Conservation (phyloP, 1,139 yeast species). For the Candida sp. region DNA sequence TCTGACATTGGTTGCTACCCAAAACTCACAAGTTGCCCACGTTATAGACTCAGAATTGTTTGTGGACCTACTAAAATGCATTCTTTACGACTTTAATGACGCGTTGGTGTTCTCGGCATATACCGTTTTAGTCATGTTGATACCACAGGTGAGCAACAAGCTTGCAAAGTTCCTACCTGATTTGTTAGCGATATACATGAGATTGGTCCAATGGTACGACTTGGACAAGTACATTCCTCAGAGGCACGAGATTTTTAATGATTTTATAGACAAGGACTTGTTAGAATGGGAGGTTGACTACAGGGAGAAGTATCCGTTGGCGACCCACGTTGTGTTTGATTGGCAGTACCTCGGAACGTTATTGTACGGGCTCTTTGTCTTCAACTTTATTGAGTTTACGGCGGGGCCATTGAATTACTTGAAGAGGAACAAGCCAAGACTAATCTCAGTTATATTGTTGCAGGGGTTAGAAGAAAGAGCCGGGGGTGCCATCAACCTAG, state of each 20-base stretch:
- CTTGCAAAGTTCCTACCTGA: constrained; percentile 42
- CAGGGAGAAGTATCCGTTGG: constrained; percentile 11
- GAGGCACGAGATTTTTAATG: constrained; percentile 13
- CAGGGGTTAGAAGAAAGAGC: constrained; percentile 8
- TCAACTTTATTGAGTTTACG: constrained; percentile 49
- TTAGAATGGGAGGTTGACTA: constrained; percentile 20
- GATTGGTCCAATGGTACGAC: constrained; percentile 41
- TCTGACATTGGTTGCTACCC: constrained; percentile 27
- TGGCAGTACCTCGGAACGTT: constrained; percentile 38
- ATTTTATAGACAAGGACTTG: constrained; percentile 8
- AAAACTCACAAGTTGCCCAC: constrained; percentile 33
- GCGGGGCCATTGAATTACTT: constrained; percentile 37
- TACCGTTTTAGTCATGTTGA: constrained; percentile 52
- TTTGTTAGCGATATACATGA: constrained; percentile 48
- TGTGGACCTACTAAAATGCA: constrained; percentile 41
- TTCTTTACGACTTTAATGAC: constrained; percentile 50
- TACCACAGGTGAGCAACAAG: constrained; percentile 53
- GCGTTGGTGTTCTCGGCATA: constrained; percentile 45
- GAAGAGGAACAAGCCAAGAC: constrained; percentile 14
- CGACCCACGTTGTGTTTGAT: constrained; percentile 20
- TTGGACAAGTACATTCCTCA: constrained; percentile 14
- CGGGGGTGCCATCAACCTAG: constrained; percentile 1
- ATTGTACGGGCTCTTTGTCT: constrained; percentile 67
- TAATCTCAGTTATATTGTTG: constrained; percentile 15
- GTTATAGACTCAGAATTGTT: constrained; percentile 44